A percentile compares a stretch with the other conserved stretches of the same genome.
These are phyloP conservation scores for Colletotrichum tofieldiae DNA, from an alignment of 2,329 filamentous ascomycete species.

Conservation along the genomic window DNA sequence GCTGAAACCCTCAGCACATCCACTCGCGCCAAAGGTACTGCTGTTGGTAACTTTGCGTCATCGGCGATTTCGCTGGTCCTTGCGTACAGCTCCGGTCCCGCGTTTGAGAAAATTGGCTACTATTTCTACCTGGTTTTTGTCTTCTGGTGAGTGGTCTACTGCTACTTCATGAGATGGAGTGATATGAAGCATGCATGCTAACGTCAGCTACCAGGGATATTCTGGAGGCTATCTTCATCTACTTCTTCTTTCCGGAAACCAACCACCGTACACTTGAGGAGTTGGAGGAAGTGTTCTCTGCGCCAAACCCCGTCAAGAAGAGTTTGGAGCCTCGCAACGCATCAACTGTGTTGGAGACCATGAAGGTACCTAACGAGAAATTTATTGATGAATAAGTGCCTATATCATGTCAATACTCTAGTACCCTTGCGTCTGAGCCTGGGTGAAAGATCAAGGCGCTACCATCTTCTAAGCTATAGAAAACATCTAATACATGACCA, in stretches of 20 bases:
- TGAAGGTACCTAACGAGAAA: conserved; percentile 40
- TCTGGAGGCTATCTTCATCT: conserved; percentile 60
- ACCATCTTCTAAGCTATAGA: not conserved
- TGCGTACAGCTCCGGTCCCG: conserved; percentile 61
- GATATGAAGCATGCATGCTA: not conserved
- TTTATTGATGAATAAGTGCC: not conserved
- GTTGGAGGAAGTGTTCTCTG: conserved; percentile 66
- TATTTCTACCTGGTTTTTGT: conserved; percentile 64
- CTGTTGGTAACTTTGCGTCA: conserved; percentile 60
- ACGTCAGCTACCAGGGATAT: conserved; percentile 48
- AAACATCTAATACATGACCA: not conserved
- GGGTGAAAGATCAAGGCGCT: not conserved
- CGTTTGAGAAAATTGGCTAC: conserved; percentile 60
- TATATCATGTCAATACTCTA: not conserved
- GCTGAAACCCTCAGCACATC: conserved; percentile 63
- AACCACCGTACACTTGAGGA: conserved; percentile 69
- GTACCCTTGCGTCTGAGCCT: not conserved
- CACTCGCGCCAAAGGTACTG: conserved; percentile 63
- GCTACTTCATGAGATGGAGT: not conserved
- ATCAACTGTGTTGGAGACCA: conserved; percentile 56
- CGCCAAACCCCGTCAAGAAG: conserved; percentile 62
- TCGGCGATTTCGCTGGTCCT: conserved; percentile 57
- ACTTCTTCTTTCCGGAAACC: conserved; percentile 66
- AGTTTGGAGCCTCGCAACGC: conserved; percentile 58
- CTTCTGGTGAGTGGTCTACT: conserved; percentile 53